Conservation (phyloP, 2,329 filamentous ascomycete species). For the Esteya vermicola region DNA sequence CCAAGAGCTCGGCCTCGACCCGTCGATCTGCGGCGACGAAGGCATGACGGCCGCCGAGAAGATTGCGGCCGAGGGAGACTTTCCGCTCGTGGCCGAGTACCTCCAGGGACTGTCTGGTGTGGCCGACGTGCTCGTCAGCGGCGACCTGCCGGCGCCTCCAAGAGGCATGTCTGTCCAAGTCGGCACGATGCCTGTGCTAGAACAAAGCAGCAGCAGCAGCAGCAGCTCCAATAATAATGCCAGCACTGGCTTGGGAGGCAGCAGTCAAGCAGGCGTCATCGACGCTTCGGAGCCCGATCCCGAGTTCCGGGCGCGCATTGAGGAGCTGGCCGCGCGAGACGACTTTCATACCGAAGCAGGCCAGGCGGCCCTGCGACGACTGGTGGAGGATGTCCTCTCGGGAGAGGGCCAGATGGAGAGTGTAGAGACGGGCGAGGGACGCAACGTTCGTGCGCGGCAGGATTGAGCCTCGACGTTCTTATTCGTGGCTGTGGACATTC, state of each 20-base stretch:
- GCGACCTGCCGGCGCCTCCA: constrained; percentile 48
- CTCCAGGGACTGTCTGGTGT: constrained; percentile 27
- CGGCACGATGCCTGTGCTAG: constrained; percentile 45
- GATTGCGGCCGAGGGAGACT: constrained; percentile 66
- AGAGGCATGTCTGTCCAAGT: constrained; percentile 66
- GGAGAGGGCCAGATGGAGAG: constrained; percentile 51
- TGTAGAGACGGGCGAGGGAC: constrained; percentile 48
- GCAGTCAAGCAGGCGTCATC: too few relatives aligned
- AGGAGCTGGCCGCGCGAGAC: constrained; percentile 69
- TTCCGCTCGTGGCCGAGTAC: constrained; percentile 60
- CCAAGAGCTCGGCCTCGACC: constrained; percentile 65
- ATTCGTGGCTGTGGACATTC: constrained; percentile 37
- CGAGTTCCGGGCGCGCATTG: constrained; percentile 73
- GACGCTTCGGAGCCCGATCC: constrained; percentile 55
- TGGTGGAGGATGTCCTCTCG: constrained; percentile 68
- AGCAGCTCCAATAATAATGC: too few relatives aligned
- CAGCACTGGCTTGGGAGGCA: too few relatives aligned
- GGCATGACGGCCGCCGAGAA: constrained; percentile 71
- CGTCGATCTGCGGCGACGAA: constrained; percentile 51
- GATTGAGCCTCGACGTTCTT: constrained; percentile 23
- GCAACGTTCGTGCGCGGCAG: constrained; percentile 49
- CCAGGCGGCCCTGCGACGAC: constrained; percentile 61
- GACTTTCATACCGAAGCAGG: constrained; percentile 74
- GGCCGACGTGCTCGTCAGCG: constrained; percentile 9
- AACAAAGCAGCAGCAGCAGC: constrained; percentile 17